These are phyloP conservation scores for Lasiodiplodia sp. DNA, from an alignment of 2,329 filamentous ascomycete genomes.

Conservation along the genomic window DNA sequence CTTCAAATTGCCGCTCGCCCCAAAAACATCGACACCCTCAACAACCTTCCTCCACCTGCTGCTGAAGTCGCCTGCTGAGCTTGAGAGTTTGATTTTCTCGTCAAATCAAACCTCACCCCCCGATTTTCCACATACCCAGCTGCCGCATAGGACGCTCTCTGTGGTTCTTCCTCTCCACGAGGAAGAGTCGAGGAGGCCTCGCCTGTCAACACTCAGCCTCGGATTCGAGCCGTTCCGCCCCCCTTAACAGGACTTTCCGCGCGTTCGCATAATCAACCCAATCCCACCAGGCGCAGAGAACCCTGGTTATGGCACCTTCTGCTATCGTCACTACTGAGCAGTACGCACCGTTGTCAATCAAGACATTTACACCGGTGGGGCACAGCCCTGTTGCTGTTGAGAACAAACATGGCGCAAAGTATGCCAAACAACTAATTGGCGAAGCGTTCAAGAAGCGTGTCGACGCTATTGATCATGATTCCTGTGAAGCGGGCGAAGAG, in stretches of 20 bases:
- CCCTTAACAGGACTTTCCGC: conserved; percentile 73
- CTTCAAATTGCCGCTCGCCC: conserved; percentile 57
- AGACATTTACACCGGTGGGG: conserved; percentile 33
- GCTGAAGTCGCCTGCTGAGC: conserved; percentile 44
- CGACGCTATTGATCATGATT: conserved; percentile 82
- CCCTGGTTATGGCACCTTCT: conserved; percentile 76
- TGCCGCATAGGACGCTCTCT: conserved; percentile 99
- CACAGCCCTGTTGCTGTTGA: conserved; percentile 26
- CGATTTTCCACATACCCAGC: conserved; percentile 75
- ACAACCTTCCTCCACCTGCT: conserved; percentile 57
- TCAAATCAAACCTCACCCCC: conserved; percentile 55
- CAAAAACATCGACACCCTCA: conserved; percentile 57
- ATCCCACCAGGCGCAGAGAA: conserved; percentile 40
- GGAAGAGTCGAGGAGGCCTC: conserved; percentile 99
- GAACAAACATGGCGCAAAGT: conserved; percentile 56
- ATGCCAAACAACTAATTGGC: conserved; percentile 82
- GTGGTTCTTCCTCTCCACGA: conserved; percentile 98
- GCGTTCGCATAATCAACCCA: conserved; percentile 31
- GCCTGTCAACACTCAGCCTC: conserved; percentile 76
- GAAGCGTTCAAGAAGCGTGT: conserved; percentile 87
- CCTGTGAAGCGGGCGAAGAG: conserved; percentile 90
- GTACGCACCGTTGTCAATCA: conserved; percentile 50
- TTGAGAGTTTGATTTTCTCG: conserved; percentile 53
- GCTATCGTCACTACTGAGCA: conserved; percentile 60
- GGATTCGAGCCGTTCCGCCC: conserved; percentile 94